Evolutionary conservation across 768 basidiomycete species (phyloP).

Genomic region (Mycena pura): DNA sequence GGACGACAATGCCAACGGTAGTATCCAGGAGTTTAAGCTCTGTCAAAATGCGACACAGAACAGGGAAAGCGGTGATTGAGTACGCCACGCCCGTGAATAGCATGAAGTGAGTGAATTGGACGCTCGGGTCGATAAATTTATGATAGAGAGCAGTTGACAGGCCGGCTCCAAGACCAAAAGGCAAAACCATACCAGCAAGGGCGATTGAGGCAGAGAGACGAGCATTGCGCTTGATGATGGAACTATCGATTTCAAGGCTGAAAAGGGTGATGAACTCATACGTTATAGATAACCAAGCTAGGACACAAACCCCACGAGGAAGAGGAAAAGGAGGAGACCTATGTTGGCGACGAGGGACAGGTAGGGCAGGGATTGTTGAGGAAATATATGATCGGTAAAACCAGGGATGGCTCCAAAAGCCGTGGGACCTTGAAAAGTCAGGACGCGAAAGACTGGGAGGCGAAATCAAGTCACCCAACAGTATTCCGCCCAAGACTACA

Average conservation of each 20-base stretch:
- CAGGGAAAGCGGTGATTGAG: constrained; percentile 82
- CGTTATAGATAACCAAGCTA: not conserved
- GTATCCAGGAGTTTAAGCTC: constrained; percentile 93
- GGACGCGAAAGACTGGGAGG: not conserved
- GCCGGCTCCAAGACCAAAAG: constrained; percentile 85
- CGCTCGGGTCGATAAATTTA: constrained; percentile 69
- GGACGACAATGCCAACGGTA: constrained; percentile 89
- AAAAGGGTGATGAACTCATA: too few species aligned
- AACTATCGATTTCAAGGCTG: constrained; percentile 79
- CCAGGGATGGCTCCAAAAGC: constrained; percentile 81
- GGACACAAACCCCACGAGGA: constrained; percentile 75
- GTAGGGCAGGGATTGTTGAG: constrained; percentile 70
- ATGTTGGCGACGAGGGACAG: constrained; percentile 90
- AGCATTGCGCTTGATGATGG: constrained; percentile 80
- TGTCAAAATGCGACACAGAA: constrained; percentile 85
- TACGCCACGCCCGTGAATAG: constrained; percentile 93
- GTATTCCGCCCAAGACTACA: constrained; percentile 82
- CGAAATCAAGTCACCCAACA: constrained; percentile 66
- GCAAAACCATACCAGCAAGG: constrained; percentile 83
- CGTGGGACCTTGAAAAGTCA: constrained; percentile 48
- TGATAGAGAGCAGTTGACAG: constrained; percentile 70
- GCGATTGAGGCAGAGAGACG: constrained; percentile 73
- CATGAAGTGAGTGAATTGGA: constrained; percentile 89
- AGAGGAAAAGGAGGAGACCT: constrained; percentile 87
- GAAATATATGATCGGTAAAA: constrained; percentile 89